phyloP scores from a whole-genome alignment of 23 red algal genomes.

The Cyanidiococcus yangmingshanensis region DNA sequence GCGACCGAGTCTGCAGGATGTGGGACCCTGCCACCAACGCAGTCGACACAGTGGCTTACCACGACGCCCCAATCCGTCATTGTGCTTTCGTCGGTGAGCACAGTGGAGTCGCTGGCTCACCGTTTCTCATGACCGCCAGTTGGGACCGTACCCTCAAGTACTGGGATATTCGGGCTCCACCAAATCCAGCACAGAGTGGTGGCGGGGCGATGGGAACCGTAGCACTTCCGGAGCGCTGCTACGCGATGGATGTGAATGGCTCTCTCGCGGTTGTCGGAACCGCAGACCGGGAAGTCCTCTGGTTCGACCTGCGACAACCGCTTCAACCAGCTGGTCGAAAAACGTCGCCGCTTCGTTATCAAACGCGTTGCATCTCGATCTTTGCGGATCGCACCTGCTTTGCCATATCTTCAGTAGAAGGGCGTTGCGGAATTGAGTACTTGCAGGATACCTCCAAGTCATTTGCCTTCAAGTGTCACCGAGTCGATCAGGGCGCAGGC shows the following conservation, averaged over 20 bases:
- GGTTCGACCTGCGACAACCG: slow-evolving; percentile 87
- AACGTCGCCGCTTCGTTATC: slow-evolving; percentile 67
- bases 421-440: slow-evolving; percentile 89
- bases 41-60: slow-evolving; percentile 48
- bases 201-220: slow-evolving; percentile 58
- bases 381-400: slow-evolving; percentile 81
- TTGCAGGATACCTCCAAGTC: slow-evolving; percentile 65
- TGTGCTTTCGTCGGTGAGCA: slow-evolving; percentile 61
- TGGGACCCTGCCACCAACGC: slow-evolving; percentile 59
- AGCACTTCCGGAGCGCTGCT: slow-evolving; percentile 43
- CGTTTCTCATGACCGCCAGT: slow-evolving; percentile 66
- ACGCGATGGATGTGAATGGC: slow-evolving; percentile 72
- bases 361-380: slow-evolving; percentile 74
- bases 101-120: slow-evolving; percentile 45
- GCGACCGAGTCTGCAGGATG: slow-evolving; percentile 71
- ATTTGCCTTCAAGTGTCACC: slow-evolving; percentile 98
- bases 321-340: slow-evolving; percentile 57
- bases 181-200: slow-evolving; percentile 26
- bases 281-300: slow-evolving; percentile 65
- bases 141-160: slow-evolving; percentile 94
- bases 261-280: slow-evolving; percentile 83
- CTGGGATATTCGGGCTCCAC: slow-evolving; percentile 89
- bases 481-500: slow-evolving; percentile 74
- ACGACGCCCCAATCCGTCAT: slow-evolving; percentile 71
- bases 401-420: slow-evolving; percentile 76